Percentiles rank a stretch among this genome's conserved stretches.
These are phyloP conservation scores for Lupinus albus DNA, from an alignment of 306 rosid genomes.

Conservation along the genomic window DNA sequence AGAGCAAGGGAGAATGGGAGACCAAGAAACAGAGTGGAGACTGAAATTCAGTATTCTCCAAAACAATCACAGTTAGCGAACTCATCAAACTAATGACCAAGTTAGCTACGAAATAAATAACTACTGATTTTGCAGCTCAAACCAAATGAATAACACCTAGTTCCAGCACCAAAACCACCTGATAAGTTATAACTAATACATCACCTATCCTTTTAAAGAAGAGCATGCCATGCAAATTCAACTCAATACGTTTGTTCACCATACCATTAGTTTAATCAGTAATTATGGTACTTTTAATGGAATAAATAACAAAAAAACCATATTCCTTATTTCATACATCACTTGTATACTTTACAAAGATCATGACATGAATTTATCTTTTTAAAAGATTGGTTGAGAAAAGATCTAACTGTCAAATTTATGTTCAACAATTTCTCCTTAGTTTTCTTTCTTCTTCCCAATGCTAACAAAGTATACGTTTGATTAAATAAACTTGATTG, in stretches of 20 bases:
- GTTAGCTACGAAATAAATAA: not conserved
- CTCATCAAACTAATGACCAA: slow-evolving; percentile 5
- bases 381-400: too few relatives aligned
- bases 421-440: too few relatives aligned
- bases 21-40: not conserved
- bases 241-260: too few relatives aligned
- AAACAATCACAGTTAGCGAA: slow-evolving; percentile 7
- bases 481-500: not conserved
- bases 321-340: too few relatives aligned
- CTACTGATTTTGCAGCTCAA: not conserved
- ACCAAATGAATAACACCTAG: slow-evolving; percentile 14
- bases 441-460: too few relatives aligned
- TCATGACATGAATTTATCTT: too few relatives aligned
- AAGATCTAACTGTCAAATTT: too few relatives aligned
- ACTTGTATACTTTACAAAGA: too few relatives aligned
- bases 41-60: not conserved
- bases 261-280: too few relatives aligned
- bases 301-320: too few relatives aligned
- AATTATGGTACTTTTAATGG: too few relatives aligned
- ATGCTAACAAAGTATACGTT: not conserved
- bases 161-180: not conserved
- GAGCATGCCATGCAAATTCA: too few relatives aligned
- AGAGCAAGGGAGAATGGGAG: not conserved
- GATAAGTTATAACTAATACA: not conserved
- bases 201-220: not conserved